Base-by-base conservation (phyloP, 2,329 filamentous ascomycete genomes). In the Diplodia scrobiculata region DNA sequence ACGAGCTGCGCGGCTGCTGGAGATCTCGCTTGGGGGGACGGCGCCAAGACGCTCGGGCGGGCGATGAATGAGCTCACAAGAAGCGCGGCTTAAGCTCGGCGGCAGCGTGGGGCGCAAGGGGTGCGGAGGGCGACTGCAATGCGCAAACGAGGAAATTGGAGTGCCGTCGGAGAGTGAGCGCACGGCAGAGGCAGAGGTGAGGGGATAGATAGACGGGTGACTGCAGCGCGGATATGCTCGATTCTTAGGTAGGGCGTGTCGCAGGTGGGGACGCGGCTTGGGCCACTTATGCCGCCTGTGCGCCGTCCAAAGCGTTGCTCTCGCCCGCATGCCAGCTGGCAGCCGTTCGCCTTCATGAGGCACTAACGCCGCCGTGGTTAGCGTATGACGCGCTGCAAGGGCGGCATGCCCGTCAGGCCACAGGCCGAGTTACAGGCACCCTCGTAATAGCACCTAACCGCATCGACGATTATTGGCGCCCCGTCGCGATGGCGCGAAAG, bases 21-120 rank as follows among this genome's bases (percentile, higher is more conserved):
- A 65, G 63, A 58, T 65, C 51, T 55, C 63, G 63, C 63, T 65
- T 65, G 63, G 53, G 62, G 63, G 63, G 63, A 38, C 21, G 38
- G 63, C 34, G 63, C 63, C 63, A 65, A 65, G 62, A 53, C 41
- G 45, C 58, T 53, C 36, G 48, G 62, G 63, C 63, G 63, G 63
- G 62, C 25, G 52, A 58, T 45, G 51, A 58, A 62, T 48, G 48
- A 47, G 50, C 21, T 36, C 50, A 65, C 45, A 65, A 52, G 58
- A 65, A 65, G 63, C 38, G 29, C 52, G 25, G 38, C 41, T 13
- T 13, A 21, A 19, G 32, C 60, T 63, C 60, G 60, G 60, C 60
- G 60, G 38, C 29, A 25, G 58, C 5, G 41, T 34, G 29, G 29
- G n/a, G 59, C 29, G 59, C 63, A 65, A 65, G 63, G 53, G 63